phyloP scores from a whole-genome alignment of 345 rosid genomes.

The Moricandia arvensis region DNA sequence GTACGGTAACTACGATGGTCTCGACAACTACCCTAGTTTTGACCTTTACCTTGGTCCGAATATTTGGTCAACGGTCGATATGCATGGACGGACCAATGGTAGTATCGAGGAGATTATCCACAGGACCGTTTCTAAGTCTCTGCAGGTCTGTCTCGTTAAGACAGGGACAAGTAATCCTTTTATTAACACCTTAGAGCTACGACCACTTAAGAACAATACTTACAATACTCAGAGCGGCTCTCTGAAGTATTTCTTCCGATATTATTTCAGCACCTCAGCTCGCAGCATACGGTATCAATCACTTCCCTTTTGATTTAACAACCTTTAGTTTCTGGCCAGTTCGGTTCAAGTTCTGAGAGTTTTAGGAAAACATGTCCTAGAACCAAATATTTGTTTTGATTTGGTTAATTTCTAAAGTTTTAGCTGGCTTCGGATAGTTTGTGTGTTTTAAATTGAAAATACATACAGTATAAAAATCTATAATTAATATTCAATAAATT shows the following conservation, averaged over 20 bases:
- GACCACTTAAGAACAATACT: constrained; percentile 29
- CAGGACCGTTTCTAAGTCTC: background rate
- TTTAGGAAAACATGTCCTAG: background rate
- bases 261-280: constrained; percentile 29
- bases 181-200: constrained; percentile 30
- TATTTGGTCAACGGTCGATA: constrained; percentile 31
- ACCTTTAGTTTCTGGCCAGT: background rate
- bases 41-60: constrained; percentile 36
- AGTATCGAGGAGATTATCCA: constrained; percentile 33
- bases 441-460: background rate
- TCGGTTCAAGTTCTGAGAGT: background rate
- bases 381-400: background rate
- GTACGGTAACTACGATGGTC: constrained; percentile 39
- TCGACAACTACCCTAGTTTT: constrained; percentile 17
- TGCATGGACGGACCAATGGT: constrained; percentile 23
- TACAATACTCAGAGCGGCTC: constrained; percentile 38
- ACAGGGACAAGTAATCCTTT: constrained; percentile 36
- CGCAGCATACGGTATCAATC: constrained; percentile 11
- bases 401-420: background rate
- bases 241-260: background rate
- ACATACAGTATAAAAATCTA: too few species aligned
- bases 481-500: too few species aligned
- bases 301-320: background rate
- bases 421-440: background rate
- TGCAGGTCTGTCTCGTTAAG: constrained; percentile 36